Conservation (phyloP, 257 asterid genomes). For the Asclepias syriaca region DNA sequence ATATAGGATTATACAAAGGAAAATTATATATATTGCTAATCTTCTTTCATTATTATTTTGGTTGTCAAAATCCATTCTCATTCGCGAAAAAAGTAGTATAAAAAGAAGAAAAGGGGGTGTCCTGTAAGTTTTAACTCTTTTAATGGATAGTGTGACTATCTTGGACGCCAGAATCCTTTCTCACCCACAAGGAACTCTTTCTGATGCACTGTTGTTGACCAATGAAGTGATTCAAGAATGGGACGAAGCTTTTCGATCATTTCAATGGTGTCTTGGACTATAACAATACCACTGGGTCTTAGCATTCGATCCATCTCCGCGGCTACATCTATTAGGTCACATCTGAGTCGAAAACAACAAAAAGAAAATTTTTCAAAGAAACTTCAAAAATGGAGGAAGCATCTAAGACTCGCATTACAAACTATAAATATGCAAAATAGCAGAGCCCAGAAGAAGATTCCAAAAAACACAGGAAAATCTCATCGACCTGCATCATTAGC, state of each 20-base stretch:
- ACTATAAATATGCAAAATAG: neutral
- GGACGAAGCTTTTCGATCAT: conserved; percentile 43
- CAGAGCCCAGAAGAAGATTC: neutral
- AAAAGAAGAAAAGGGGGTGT: too few species aligned
- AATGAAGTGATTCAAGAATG: conserved; percentile 64
- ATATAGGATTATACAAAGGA: neutral
- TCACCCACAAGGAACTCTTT: conserved; percentile 76
- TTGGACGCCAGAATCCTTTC: conserved; percentile 86
- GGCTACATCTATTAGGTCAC: conserved; percentile 63
- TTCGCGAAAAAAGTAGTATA: conserved; percentile 49
- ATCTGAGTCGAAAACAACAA: conserved; percentile 41
- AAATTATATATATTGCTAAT: neutral
- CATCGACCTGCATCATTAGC: neutral
- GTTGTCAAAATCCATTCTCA: conserved; percentile 54
- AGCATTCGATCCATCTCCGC: conserved; percentile 81
- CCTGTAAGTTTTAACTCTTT: too few species aligned
- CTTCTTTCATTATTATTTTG: neutral
- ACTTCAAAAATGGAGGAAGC: neutral
- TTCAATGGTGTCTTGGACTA: conserved; percentile 71
- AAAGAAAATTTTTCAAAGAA: neutral
- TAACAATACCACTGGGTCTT: conserved; percentile 81
- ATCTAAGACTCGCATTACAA: neutral
- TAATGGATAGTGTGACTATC: neutral
- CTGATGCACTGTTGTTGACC: conserved; percentile 62
- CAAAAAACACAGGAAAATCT: neutral